Evolutionary conservation across 495 filamentous ascomycete genomes (phyloP), one percentile per base, ranked within the genome.

Genomic region (Penicillium paxilli): DNA sequence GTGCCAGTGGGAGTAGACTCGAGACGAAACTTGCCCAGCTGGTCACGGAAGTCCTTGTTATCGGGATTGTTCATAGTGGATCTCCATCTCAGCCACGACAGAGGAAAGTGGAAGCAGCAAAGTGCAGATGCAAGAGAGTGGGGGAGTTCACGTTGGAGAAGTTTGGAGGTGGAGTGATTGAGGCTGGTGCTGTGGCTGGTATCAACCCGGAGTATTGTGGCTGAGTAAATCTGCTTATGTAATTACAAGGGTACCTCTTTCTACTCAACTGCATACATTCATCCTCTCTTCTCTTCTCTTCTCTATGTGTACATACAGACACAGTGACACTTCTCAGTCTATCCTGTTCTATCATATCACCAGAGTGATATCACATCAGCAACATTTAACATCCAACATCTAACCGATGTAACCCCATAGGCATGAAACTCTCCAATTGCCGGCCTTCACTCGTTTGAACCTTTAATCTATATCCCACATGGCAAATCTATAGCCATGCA

Each of bases 21-120:
- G 44, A 77, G 64, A 48, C 74, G 74, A 49, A 77, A 77, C 53
- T 74, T 73, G 55, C 74, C 74, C 58, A 77, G 65, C 54, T 77
- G 74, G 51, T 73, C 71, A 49, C 72, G 71, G 52, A 75, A 77
- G 10, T 75, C 71, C 57, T 71, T 70, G 55, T 73, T 72, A 49
- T 66, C 66, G 24, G 57, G 30, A 65, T 60, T 65, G 57, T 59
- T 73, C 67, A 72, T 72, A 53, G 30, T 14, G 30, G 30, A 14
- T 32, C 30, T 32, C 30, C 30, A 32, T 32, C 10, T 32, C 30
- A 32, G 30, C 30, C 30, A 4, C 30, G 11, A 14, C 30, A 32
- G 35, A n/a, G 5, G 33, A n/a, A 37, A n/a, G 33, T 11, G n/a
- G 35, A 38, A n/a, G 26, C 11, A n/a, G n/a, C n/a, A n/a, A n/a